These are phyloP conservation scores for Melampsora larici-populina DNA, from an alignment of 1,284 basidiomycete genomes.

Conservation along the genomic window DNA sequence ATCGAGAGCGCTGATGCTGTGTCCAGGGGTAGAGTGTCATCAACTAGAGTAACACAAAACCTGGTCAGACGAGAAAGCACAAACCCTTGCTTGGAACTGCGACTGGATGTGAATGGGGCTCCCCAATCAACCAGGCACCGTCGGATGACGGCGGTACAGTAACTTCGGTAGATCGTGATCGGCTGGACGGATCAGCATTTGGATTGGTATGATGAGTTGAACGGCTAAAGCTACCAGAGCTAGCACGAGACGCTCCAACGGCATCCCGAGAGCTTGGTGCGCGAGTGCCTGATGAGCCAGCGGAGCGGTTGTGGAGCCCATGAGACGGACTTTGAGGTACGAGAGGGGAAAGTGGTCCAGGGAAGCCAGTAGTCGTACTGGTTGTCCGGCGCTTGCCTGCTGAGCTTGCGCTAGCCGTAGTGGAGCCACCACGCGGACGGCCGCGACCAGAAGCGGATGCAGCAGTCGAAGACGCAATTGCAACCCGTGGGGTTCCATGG, in stretches of 20 bases:
- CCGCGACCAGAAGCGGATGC: background rate
- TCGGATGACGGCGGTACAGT: background rate
- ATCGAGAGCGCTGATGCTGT: slow-evolving; percentile 71
- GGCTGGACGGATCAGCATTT: background rate
- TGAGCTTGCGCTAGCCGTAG: background rate
- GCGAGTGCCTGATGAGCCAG: too few relatives aligned
- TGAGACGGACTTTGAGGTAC: too few relatives aligned
- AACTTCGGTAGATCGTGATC: background rate
- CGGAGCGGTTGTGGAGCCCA: too few relatives aligned
- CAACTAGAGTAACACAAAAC: slow-evolving; percentile 54
- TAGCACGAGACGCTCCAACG: background rate
- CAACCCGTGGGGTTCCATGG: background rate
- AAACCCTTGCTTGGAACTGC: slow-evolving; percentile 3
- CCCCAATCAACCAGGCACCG: slow-evolving; percentile 10
- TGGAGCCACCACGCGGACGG: background rate
- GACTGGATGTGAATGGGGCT: slow-evolving; percentile 29
- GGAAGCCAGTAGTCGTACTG: too few relatives aligned
- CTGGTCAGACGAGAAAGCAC: background rate
- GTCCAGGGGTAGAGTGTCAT: slow-evolving; percentile 59
- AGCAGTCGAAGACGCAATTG: background rate
- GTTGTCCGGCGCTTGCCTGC: background rate
- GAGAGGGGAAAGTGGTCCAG: too few relatives aligned
- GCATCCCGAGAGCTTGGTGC: background rate
- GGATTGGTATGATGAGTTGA: background rate
- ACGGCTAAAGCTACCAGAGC: background rate